Conservation (phyloP, 2,329 filamentous ascomycete species). For the Colletotrichum liriopes region DNA sequence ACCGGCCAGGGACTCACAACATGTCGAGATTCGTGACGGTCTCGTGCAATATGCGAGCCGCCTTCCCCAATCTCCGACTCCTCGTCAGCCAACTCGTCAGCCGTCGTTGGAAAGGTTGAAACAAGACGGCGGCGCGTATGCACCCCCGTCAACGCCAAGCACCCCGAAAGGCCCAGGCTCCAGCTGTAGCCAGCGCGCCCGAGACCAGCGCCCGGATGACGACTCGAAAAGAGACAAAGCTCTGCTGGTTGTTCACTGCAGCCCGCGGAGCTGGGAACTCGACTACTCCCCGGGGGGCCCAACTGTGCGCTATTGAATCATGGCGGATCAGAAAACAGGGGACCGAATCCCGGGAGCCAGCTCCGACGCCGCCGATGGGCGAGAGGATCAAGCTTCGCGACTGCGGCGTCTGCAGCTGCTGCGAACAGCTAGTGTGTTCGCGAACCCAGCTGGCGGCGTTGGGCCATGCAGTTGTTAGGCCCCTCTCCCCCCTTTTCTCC, state of each 20-base stretch:
- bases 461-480: not conserved
- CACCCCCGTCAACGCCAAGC: not conserved
- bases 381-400: not conserved
- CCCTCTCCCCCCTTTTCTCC: not conserved
- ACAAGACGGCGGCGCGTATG: not conserved
- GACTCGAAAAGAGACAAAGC: not conserved
- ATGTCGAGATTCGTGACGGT: not conserved
- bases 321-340: not conserved
- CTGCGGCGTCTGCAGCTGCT: not conserved
- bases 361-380: not conserved
- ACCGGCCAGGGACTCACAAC: not conserved
- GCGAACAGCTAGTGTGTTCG: not conserved
- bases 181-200: slow-evolving; percentile 5
- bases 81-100: not conserved
- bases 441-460: not conserved
- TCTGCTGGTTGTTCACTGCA: not conserved
- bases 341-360: not conserved
- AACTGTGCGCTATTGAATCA: not conserved
- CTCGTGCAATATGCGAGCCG: slow-evolving; percentile 6
- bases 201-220: not conserved
- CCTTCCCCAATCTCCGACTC: slow-evolving; percentile 16
- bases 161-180: not conserved
- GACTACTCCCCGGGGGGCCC: not conserved
- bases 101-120: not conserved
- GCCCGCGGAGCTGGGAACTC: not conserved